These are phyloP conservation scores for Botryotinia convoluta DNA, from an alignment of 2,329 filamentous ascomycete genomes.

Conservation along the genomic window DNA sequence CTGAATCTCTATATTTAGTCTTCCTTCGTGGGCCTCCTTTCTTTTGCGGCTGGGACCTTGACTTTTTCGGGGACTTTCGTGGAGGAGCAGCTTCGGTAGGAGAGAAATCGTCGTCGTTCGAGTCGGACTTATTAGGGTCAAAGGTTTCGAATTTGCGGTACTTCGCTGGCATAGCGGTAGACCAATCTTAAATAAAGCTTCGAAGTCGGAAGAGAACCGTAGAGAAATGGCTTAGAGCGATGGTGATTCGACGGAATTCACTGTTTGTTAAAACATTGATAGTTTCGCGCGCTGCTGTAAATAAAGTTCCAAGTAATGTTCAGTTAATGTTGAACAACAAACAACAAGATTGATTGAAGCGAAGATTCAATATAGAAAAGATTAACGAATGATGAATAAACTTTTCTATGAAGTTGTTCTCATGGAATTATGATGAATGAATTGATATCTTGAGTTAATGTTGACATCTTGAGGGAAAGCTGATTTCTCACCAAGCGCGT, in stretches of 20 bases:
- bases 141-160: constrained; percentile 59
- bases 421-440: constrained; percentile 11
- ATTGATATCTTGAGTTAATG: constrained; percentile 8
- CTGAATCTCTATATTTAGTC: constrained; percentile 55
- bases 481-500: constrained; percentile 19
- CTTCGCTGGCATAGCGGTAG: constrained; percentile 33
- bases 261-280: constrained; percentile 18
- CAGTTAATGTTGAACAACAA: background rate
- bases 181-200: background rate
- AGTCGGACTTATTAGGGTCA: constrained; percentile 65
- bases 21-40: constrained; percentile 41
- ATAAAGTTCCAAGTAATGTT: background rate
- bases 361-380: background rate
- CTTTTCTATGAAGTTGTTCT: background rate
- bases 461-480: constrained; percentile 7
- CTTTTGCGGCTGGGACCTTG: constrained; percentile 33
- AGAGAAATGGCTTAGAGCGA: background rate
- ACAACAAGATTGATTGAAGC: background rate
- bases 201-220: background rate
- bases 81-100: constrained; percentile 49
- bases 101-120: constrained; percentile 65
- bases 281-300: constrained; percentile 13
- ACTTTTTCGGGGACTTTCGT: constrained; percentile 45
- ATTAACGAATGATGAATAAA: background rate
- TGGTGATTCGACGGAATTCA: constrained; percentile 5